Evolutionary conservation across 164 flowering plant genomes (phyloP), one percentile per base, ranked within the genome.

Genomic region (Tetrastigma voinierianum): DNA sequence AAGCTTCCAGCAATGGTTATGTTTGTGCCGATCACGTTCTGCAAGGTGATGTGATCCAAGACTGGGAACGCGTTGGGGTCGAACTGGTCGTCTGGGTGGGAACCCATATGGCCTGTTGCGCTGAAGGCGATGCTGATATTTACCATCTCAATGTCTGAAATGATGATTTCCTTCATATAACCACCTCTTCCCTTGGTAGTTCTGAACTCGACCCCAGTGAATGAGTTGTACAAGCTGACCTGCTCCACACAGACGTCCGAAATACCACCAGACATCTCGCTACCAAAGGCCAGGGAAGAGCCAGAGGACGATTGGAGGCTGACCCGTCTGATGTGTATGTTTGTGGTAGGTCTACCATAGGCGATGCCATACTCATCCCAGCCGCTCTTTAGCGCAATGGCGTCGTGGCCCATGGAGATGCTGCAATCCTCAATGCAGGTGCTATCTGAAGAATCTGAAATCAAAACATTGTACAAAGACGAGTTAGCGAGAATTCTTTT

Each of bases 221-320:
- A 61, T 17, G 84, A 78, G 82, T 78, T 59, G 75, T 63, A 55
- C 1, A 81, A 10, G 45, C 58, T 68, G 64, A 74, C 59, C 45
- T 78, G 64, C 66, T 81, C 76, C 59, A 74, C 80, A 11, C 13
- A 67, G 10, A 78, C 75, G 64, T 69, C 40, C 11, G 82, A 78
- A 57, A 81, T 78, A 44, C 86, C 86, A 61, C 86, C 86, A 13
- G 86, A 80, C 86, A 82, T 82, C 49, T 82, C 82, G 57, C 83
- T 82, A 9, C 86, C 86, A 59, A 82, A 82, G 57, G 86, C 77
- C 47, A 82, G 64, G 23, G 70, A 66, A 51, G 86, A 63, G 5
- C 86, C 83, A 0, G 80, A 59, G 10, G 65, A 66, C 40, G 86
- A 73, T 56, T 70, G 72, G 12, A 82, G 82, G 61, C 62, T 43